phyloP scores from a whole-genome alignment of 1,284 basidiomycete genomes.

The Leccinum insolens region DNA sequence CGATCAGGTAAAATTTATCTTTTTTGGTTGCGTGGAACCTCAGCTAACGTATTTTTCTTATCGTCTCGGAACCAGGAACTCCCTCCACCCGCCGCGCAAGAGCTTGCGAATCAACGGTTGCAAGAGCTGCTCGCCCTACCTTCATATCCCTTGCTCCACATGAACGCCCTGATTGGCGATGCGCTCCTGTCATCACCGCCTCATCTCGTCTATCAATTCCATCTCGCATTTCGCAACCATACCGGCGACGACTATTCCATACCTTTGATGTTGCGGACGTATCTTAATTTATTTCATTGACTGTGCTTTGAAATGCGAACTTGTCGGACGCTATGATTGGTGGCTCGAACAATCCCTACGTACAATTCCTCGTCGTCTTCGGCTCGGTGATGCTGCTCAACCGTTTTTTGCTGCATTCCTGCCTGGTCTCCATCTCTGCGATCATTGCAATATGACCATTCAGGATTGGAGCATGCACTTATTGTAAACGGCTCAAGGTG shows the following conservation, averaged over 20 bases:
- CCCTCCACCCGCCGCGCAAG: slow-evolving; percentile 2
- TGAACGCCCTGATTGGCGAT: slow-evolving; percentile 21
- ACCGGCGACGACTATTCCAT: not conserved
- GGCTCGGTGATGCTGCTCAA: slow-evolving; percentile 17
- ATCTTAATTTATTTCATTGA: slow-evolving; percentile 3
- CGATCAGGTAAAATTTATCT: slow-evolving; percentile 9
- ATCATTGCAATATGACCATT: slow-evolving; percentile 8
- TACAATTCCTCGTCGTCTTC: slow-evolving; percentile 4
- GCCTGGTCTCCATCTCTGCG: slow-evolving; percentile 8
- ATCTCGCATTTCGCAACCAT: not conserved
- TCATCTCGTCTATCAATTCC: slow-evolving; percentile 2
- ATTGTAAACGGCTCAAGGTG: slow-evolving; percentile 85
- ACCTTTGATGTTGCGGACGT: not conserved
- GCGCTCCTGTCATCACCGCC: slow-evolving; percentile 9
- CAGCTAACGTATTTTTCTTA: not conserved
- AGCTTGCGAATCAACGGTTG: slow-evolving; percentile 24
- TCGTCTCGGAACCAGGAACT: slow-evolving; percentile 8
- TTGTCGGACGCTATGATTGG: slow-evolving; percentile 10
- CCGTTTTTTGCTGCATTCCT: slow-evolving; percentile 12
- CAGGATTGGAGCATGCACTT: slow-evolving; percentile 77
- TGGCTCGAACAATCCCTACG: slow-evolving; percentile 1
- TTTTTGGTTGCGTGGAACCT: not conserved
- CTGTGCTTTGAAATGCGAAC: slow-evolving; percentile 1
- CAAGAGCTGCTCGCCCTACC: slow-evolving; percentile 30
- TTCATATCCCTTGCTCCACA: slow-evolving; percentile 2